Conservation (phyloP, 345 rosid genomes). For the Hibiscus syriacus region DNA sequence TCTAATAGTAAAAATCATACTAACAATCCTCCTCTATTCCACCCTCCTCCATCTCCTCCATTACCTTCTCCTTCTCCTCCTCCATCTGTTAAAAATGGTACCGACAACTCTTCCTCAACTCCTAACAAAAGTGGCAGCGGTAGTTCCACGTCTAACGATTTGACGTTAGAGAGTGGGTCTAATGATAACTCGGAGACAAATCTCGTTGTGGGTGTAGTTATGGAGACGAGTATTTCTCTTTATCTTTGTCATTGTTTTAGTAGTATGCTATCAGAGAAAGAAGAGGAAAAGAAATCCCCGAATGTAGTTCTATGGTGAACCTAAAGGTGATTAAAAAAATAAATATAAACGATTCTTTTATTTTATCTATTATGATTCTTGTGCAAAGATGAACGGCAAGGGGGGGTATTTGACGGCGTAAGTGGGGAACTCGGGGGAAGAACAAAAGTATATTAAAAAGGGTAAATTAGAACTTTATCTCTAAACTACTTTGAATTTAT, state of each 20-base stretch:
- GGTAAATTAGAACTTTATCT: no score
- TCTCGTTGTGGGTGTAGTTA: background rate
- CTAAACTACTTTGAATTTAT: no score
- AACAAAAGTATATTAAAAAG: no score
- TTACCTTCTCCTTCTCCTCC: background rate
- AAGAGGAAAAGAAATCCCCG: conserved; percentile 14
- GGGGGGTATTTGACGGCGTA: no score
- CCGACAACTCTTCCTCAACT: background rate
- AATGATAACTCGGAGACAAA: background rate
- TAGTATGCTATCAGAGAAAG: background rate
- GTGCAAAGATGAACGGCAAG: no score
- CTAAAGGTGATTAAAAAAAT: conserved; percentile 8
- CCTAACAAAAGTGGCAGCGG: background rate
- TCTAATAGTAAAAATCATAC: background rate
- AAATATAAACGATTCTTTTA: no score
- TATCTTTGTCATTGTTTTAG: conserved; percentile 13
- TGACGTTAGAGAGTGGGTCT: background rate
- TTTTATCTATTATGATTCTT: no score
- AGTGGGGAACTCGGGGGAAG: no score
- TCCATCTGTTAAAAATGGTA: background rate
- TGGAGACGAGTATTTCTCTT: background rate
- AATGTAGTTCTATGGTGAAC: conserved; percentile 29
- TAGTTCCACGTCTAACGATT: background rate
- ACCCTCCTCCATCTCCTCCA: background rate
- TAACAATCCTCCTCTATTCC: background rate